A percentile compares a stretch with the other conserved stretches of the same genome.
These are phyloP conservation scores for Herpotrichia juniperi DNA, from an alignment of 2,329 filamentous ascomycete species.

Conservation along the genomic window DNA sequence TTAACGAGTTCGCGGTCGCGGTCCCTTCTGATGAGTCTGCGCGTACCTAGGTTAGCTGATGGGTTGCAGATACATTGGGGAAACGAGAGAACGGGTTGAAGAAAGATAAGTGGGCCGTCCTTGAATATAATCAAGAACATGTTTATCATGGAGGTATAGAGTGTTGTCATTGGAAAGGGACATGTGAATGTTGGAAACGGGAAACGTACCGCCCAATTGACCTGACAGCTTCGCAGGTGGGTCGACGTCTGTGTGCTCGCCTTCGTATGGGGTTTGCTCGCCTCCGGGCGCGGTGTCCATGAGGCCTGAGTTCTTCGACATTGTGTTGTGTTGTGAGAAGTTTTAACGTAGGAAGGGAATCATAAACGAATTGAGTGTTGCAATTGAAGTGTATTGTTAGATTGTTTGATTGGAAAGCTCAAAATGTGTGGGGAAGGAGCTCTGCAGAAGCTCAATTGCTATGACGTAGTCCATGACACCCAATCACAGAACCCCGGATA, in stretches of 20 bases:
- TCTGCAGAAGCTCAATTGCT: not conserved
- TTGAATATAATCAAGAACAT: too few species aligned
- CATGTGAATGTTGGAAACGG: not conserved
- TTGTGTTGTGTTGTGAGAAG: conserved; percentile 29
- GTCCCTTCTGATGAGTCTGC: conserved; percentile 19
- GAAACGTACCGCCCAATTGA: conserved; percentile 58
- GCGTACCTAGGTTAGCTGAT: not conserved
- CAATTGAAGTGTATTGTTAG: not conserved
- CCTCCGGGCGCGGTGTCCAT: conserved; percentile 67
- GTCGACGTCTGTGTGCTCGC: conserved; percentile 56
- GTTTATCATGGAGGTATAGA: conserved; percentile 3
- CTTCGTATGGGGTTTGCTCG: conserved; percentile 67
- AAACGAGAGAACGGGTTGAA: not conserved
- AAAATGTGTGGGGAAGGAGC: not conserved
- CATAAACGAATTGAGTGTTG: conserved; percentile 5
- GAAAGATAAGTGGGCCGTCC: too few species aligned
- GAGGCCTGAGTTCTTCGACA: conserved; percentile 60
- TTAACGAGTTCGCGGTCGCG: conserved; percentile 6
- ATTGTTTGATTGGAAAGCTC: conserved; percentile 1
- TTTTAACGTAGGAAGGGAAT: too few species aligned
- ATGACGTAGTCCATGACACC: conserved; percentile 14
- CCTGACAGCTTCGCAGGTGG: conserved; percentile 61
- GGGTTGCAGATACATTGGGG: not conserved
- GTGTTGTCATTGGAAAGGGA: not conserved
- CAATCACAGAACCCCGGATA: conserved; percentile 11